Conservation (phyloP, 345 rosid species). For the Psidium guajava region DNA sequence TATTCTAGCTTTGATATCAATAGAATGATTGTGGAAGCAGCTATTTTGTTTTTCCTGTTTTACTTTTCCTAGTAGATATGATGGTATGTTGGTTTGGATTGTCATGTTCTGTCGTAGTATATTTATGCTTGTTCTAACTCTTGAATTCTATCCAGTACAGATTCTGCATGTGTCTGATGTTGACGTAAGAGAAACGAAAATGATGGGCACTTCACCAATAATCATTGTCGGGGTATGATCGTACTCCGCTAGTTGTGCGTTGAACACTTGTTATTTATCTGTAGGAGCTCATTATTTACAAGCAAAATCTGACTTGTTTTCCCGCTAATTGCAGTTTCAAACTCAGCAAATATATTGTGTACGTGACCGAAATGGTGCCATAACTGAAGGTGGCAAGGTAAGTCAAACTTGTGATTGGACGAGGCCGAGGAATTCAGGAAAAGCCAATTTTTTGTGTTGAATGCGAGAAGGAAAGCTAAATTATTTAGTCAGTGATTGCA, state of each 20-base stretch:
- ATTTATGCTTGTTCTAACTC: not conserved
- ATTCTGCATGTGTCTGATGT: conserved; percentile 85
- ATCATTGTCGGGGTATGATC: conserved; percentile 59
- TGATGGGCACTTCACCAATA: conserved; percentile 82
- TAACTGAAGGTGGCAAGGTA: conserved; percentile 90
- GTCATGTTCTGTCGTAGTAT: not conserved
- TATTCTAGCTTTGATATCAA: not conserved
- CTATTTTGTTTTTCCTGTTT: not conserved
- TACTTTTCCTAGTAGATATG: not conserved
- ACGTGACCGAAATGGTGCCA: conserved; percentile 57
- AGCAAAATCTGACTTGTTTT: not conserved
- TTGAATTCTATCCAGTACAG: conserved; percentile 17
- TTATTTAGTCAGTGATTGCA: not conserved
- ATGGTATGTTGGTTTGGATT: not conserved
- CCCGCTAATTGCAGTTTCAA: conserved; percentile 45
- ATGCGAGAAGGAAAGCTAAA: not conserved
- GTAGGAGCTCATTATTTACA: not conserved
- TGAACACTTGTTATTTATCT: not conserved
- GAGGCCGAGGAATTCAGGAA: not conserved
- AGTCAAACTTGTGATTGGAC: not conserved
- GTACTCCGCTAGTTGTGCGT: not conserved
- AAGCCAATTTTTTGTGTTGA: not conserved
- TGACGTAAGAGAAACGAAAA: conserved; percentile 76
- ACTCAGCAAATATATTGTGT: conserved; percentile 80
- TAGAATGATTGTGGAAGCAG: not conserved